Evolutionary conservation across 2,329 filamentous ascomycete species (phyloP).

Genomic region (Verticillium longisporum): DNA sequence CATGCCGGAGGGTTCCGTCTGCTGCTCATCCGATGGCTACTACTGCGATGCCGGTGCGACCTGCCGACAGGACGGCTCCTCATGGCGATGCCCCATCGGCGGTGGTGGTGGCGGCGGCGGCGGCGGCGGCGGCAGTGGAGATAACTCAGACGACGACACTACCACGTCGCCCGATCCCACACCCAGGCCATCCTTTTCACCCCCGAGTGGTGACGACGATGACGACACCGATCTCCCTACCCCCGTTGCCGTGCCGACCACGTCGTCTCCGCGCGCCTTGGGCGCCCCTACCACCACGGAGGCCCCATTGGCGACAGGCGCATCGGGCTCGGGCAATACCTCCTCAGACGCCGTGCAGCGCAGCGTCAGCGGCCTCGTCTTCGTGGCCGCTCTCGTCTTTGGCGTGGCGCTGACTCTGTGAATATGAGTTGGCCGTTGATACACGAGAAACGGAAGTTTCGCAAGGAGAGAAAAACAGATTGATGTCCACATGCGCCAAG

Average conservation of each 20-base stretch:
- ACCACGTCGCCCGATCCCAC: not conserved
- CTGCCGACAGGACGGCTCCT: conserved; percentile 10
- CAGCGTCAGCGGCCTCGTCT: not conserved
- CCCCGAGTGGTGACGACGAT: conserved; percentile 3
- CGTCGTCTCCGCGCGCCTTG: not conserved
- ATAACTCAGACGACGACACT: not conserved
- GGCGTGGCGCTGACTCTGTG: not conserved
- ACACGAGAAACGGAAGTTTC: not conserved
- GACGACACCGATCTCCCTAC: not conserved
- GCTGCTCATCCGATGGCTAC: conserved; percentile 17
- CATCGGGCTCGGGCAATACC: not conserved
- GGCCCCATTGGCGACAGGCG: not conserved
- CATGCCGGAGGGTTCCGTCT: conserved; percentile 21
- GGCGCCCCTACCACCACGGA: not conserved
- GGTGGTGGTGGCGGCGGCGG: conserved; percentile 1
- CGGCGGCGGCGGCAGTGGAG: not conserved
- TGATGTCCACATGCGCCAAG: not conserved
- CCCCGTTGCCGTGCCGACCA: not conserved
- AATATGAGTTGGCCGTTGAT: not conserved
- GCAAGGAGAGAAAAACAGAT: not conserved
- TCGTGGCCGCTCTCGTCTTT: not conserved
- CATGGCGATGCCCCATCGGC: not conserved
- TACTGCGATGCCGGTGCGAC: conserved; percentile 13
- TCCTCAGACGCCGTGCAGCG: not conserved
- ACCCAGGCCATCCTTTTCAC: not conserved